phyloP scores from a whole-genome alignment of 768 basidiomycete genomes.

The Pholiota conissans region DNA sequence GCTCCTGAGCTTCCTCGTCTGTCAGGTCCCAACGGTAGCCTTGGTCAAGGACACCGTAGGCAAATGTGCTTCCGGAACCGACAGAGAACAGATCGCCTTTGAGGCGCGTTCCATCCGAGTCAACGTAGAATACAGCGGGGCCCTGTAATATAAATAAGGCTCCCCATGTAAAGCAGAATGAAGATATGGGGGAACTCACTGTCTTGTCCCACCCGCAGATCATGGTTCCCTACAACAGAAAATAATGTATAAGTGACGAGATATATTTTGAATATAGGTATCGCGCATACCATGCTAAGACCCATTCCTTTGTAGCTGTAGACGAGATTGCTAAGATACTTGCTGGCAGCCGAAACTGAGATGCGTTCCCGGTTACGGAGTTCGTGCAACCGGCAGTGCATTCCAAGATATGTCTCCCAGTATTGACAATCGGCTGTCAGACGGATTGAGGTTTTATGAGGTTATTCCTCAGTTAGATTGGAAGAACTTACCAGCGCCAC shows the following conservation, averaged over 20 bases:
- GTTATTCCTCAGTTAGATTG: neutral
- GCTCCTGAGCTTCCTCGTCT: conserved; percentile 92
- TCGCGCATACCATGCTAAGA: conserved; percentile 80
- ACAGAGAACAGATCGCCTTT: conserved; percentile 99
- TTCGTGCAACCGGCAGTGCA: conserved; percentile 96
- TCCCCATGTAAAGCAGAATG: conserved; percentile 1
- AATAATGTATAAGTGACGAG: too few species aligned
- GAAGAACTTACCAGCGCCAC: conserved; percentile 80
- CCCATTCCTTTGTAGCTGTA: conserved; percentile 99
- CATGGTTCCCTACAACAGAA: conserved; percentile 97
- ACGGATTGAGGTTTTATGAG: too few species aligned
- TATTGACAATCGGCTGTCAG: conserved; percentile 86
- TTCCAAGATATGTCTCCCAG: conserved; percentile 99
- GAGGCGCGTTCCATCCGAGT: conserved; percentile 93
- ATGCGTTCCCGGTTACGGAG: conserved; percentile 95
- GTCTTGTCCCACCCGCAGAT: conserved; percentile 99
- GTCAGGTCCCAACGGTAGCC: conserved; percentile 92
- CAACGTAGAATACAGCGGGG: conserved; percentile 94
- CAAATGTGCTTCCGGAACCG: conserved; percentile 96
- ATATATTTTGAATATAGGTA: neutral
- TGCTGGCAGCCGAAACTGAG: conserved; percentile 98
- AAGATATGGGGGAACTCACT: conserved; percentile 43
- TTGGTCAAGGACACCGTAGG: conserved; percentile 98
- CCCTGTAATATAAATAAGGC: conserved; percentile 49
- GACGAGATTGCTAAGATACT: conserved; percentile 95